These are phyloP conservation scores for Capsella rubella DNA, from an alignment of 441 rosid species.

Conservation along the genomic window DNA sequence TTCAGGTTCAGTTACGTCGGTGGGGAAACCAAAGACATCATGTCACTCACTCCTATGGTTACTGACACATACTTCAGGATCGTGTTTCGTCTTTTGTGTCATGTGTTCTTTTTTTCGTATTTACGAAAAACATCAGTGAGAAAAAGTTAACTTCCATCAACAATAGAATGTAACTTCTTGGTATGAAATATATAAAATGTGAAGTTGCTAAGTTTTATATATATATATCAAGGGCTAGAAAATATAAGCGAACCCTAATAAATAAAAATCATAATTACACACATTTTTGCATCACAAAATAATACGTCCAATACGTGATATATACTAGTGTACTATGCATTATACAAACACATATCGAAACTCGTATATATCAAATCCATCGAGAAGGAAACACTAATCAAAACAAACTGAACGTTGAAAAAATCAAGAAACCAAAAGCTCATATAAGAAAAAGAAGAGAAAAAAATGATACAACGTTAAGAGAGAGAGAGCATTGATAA, in stretches of 20 bases:
- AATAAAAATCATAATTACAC: background rate
- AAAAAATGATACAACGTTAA: slow-evolving; percentile 23
- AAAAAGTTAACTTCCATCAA: background rate
- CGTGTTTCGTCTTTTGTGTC: slow-evolving; percentile 4
- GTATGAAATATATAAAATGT: background rate
- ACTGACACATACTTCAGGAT: slow-evolving; percentile 26
- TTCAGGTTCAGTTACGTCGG: slow-evolving; percentile 64
- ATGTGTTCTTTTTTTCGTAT: background rate
- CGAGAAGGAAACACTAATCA: slow-evolving; percentile 32
- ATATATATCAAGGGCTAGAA: background rate
- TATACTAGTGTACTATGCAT: background rate
- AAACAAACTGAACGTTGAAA: slow-evolving; percentile 33
- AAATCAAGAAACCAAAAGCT: slow-evolving; percentile 39
- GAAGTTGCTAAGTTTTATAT: background rate
- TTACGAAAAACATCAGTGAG: background rate
- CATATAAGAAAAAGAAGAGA: slow-evolving; percentile 34
- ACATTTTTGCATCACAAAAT: background rate
- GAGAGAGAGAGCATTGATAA: slow-evolving; percentile 12
- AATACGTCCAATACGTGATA: background rate
- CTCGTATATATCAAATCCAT: slow-evolving; percentile 35
- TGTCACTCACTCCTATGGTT: slow-evolving; percentile 31
- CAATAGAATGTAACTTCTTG: background rate
- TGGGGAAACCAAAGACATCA: slow-evolving; percentile 48
- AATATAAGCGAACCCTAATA: background rate
- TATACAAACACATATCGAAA: slow-evolving; percentile 32